Conservation (phyloP, 495 filamentous ascomycete genomes). For the Penicillium psychrofluorescens region DNA sequence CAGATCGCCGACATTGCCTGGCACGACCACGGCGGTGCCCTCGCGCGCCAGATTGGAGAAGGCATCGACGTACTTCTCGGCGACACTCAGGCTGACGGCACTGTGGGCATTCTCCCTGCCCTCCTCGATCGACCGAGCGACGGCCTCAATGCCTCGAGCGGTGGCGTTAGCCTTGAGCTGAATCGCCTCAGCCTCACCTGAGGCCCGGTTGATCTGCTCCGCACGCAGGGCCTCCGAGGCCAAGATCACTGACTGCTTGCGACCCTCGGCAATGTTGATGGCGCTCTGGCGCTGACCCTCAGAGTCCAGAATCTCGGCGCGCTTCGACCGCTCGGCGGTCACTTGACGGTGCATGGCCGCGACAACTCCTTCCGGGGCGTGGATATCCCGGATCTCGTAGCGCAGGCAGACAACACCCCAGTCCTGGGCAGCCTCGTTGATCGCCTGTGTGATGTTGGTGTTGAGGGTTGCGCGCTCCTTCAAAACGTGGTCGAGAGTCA, state of each 20-base stretch:
- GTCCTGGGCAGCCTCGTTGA: conserved; percentile 94
- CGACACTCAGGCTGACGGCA: conserved; percentile 78
- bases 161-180: conserved; percentile 78
- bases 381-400: conserved; percentile 97
- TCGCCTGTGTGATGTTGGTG: conserved; percentile 92
- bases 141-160: conserved; percentile 78
- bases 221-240: conserved; percentile 86
- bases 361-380: conserved; percentile 87
- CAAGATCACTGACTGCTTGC: conserved; percentile 91
- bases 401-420: conserved; percentile 95
- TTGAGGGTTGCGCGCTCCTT: conserved; percentile 95
- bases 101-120: conserved; percentile 69
- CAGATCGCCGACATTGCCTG: conserved; percentile 96
- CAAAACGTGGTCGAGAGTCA: conserved; percentile 93
- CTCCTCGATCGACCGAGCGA: conserved; percentile 62
- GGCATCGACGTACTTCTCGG: conserved; percentile 97
- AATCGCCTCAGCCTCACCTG: conserved; percentile 91
- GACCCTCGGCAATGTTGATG: conserved; percentile 96
- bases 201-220: conserved; percentile 86
- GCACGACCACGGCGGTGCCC: conserved; percentile 88
- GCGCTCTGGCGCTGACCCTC: conserved; percentile 94
- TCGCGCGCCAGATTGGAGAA: conserved; percentile 88
- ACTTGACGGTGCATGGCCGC: conserved; percentile 98
- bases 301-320: conserved; percentile 92
- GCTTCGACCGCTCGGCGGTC: conserved; percentile 91